Conservation (phyloP, 805 yeast species). For the Cyberlindnera mycetangii region DNA sequence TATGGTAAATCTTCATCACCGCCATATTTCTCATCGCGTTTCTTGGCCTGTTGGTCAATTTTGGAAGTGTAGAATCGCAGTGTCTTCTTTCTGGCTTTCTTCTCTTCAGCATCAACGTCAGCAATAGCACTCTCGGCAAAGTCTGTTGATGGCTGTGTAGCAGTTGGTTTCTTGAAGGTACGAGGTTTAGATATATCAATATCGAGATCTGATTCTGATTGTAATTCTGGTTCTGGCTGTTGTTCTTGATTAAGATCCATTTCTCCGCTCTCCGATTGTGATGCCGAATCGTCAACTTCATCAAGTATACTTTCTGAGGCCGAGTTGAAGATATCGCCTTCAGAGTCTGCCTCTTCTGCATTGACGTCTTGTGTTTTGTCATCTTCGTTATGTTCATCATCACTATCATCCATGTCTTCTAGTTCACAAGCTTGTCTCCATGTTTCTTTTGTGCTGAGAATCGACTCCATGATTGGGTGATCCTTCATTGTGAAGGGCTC, state of each 20-base stretch:
- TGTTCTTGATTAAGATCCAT: conserved; percentile 14
- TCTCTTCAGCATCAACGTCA: conserved; percentile 84
- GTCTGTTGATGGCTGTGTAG: conserved; percentile 41
- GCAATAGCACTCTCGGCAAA: conserved; percentile 71
- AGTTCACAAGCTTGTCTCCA: conserved; percentile 81
- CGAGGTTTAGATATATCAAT: conserved; percentile 54
- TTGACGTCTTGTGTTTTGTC: conserved; percentile 9
- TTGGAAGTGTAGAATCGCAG: conserved; percentile 95
- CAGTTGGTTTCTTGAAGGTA: conserved; percentile 38
- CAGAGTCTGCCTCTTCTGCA: conserved; percentile 13
- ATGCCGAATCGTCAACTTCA: conserved; percentile 16
- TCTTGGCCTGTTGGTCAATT: conserved; percentile 79
- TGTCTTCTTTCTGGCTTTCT: conserved; percentile 71
- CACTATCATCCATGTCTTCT: conserved; percentile 29
- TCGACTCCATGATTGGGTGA: conserved; percentile 85
- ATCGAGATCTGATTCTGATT: conserved; percentile 32
- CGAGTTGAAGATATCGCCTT: conserved; percentile 19
- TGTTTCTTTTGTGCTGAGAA: conserved; percentile 75
- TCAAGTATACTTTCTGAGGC: conserved; percentile 18
- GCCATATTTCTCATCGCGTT: conserved; percentile 53
- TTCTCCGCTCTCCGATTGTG: conserved; percentile 12
- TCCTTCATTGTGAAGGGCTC: conserved; percentile 72
- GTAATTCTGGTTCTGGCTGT: conserved; percentile 14
- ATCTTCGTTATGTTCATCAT: conserved; percentile 23
- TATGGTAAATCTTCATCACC: conserved; percentile 95